Conservation (phyloP, 164 flowering plant genomes). For the Tetracentron sinense region DNA sequence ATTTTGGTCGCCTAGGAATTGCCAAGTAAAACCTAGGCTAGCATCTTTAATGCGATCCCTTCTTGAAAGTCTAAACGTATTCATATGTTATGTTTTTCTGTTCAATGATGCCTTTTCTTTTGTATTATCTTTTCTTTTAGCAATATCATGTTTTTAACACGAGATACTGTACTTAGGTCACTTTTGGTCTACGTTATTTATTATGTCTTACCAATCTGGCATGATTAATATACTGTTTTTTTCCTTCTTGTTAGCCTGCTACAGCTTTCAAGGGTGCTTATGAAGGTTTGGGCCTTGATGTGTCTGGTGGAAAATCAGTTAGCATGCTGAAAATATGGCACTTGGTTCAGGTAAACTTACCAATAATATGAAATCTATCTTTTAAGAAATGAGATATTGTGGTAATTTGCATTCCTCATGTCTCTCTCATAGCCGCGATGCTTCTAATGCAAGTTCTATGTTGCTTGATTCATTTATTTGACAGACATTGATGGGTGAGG, state of each 20-base stretch:
- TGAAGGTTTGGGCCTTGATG: constrained; percentile 58
- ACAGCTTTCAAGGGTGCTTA: constrained; percentile 78
- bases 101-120: too few relatives aligned
- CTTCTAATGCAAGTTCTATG: not conserved
- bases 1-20: too few relatives aligned
- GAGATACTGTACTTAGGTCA: not conserved
- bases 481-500: constrained; percentile 71
- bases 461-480: constrained; percentile 5
- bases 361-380: not conserved
- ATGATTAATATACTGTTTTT: constrained; percentile 2
- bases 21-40: too few relatives aligned
- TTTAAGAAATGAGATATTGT: not conserved
- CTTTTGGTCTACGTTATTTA: not conserved
- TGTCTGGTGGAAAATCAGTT: constrained; percentile 79
- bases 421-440: not conserved
- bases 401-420: not conserved
- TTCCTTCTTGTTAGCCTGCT: constrained; percentile 57
- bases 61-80: too few relatives aligned
- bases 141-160: not conserved
- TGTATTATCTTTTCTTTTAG: too few relatives aligned
- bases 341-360: constrained; percentile 63
- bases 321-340: constrained; percentile 96
- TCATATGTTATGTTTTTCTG: too few relatives aligned
- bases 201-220: not conserved
- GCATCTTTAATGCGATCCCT: too few relatives aligned